A percentile compares a stretch with the other conserved stretches of the same genome.
phyloP scores from a whole-genome alignment of 2,329 filamentous ascomycete species.

The Bipolaris bicolor region DNA sequence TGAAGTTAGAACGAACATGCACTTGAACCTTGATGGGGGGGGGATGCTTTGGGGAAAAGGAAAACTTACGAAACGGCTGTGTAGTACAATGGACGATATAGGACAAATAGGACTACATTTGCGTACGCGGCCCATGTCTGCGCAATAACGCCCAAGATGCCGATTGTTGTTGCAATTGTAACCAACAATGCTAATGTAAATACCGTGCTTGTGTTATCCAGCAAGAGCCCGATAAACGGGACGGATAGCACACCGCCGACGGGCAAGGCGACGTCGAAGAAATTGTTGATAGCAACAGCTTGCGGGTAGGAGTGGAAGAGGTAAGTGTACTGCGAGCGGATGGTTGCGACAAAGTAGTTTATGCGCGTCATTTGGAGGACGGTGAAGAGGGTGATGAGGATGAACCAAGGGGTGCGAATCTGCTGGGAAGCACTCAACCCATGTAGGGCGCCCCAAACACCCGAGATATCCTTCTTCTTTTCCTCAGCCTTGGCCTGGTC shows the following conservation, averaged over 20 bases:
- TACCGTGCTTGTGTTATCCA: conserved; percentile 77
- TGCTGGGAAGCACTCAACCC: conserved; percentile 72
- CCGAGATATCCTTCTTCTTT: conserved; percentile 70
- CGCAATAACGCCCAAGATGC: conserved; percentile 75
- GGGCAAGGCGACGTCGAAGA: conserved; percentile 86
- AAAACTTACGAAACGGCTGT: conserved; percentile 73
- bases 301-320: conserved; percentile 68
- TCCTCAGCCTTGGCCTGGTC: conserved; percentile 70
- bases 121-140: conserved; percentile 74
- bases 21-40: no score
- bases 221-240: conserved; percentile 80
- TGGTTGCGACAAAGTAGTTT: conserved; percentile 92
- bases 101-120: conserved; percentile 78
- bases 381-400: conserved; percentile 83
- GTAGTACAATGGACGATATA: conserved; percentile 90
- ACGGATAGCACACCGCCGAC: conserved; percentile 83
- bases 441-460: conserved; percentile 88
- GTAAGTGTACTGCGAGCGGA: conserved; percentile 80
- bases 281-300: conserved; percentile 75
- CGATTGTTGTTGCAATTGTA: conserved; percentile 73
- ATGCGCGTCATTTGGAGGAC: conserved; percentile 71
- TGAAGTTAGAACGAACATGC: no score
- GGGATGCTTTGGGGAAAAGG: background rate
- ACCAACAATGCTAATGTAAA: conserved; percentile 75
- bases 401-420: conserved; percentile 81